Base-by-base conservation (phyloP, 805 yeast species). In the Scheffersomyces lignosus region DNA sequence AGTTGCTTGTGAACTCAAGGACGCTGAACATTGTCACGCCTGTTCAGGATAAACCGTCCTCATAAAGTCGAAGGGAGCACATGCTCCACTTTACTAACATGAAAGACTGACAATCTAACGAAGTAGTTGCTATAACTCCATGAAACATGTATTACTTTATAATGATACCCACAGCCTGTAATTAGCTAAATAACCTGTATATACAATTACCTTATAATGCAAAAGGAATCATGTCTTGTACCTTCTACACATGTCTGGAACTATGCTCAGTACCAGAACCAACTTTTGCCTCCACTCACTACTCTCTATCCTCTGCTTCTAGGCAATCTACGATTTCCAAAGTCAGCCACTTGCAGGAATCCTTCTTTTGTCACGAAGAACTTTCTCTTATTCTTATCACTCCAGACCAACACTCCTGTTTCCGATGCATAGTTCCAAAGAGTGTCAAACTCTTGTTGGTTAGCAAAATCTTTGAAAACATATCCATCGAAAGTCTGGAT, bases 311-410 rank as follows among this genome's bases (percentile, higher is more conserved):
- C 12, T n/a, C 37, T 17, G 23, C 36, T 28, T 44, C 49, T 32
- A 43, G 33, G 29, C 20, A 52, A 48, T 35, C 73, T 73, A 46
- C 96, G 73, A 50, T 82, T 82, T 0, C 95, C 95, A 62, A 79
- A 90, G 34, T 88, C 96, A n/a, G 88, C 80, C n/a, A 91, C 84
- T 58, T 89, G 96, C 7, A 80, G 66, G 55, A 85, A 83, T 10
- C 96, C 96, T 40, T 87, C 96, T 33, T 78, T 77, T 0, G 93
- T 85, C 5, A 93, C 96, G 51, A 93, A 95, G 50, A 93, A 88
- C 52, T 77, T 76, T 48, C 80, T 77, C 51, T 78, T 78, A 16
- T 64, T 62, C 29, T 80, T 75, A 59, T 87, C 89, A 33, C 81
- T 78, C 96, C 98, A 93, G n/a, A 87, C 54, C 33, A 91, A 64